Conservation (phyloP, 139 green algal genomes). For the Haematococcus lacustris region DNA sequence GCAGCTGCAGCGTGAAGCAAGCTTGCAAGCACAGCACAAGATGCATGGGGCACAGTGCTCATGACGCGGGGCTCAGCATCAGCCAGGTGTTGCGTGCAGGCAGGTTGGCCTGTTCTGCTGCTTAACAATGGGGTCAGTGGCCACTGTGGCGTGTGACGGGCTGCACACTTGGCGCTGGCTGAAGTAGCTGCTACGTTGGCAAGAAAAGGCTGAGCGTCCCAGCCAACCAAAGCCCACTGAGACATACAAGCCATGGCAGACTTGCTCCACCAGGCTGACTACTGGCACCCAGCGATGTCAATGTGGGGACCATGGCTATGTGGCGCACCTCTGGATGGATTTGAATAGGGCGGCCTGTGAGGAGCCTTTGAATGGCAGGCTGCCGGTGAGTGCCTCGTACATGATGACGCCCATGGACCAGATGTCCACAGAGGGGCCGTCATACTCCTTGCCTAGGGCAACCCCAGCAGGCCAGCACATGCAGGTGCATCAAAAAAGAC, state of each 20-base stretch:
- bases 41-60: background rate
- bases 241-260: background rate
- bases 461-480: background rate
- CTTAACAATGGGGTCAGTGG: background rate
- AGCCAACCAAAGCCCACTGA: too few relatives aligned
- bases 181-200: background rate
- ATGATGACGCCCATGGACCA: slow-evolving; percentile 62
- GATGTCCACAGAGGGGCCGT: slow-evolving; percentile 36
- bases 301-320: background rate
- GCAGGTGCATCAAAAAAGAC: background rate
- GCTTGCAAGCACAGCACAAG: background rate
- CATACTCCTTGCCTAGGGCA: slow-evolving; percentile 24
- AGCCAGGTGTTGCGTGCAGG: background rate
- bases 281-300: background rate
- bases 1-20: background rate
- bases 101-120: too few relatives aligned
- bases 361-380: slow-evolving; percentile 42
- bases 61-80: background rate
- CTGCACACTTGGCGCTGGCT: background rate
- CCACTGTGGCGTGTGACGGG: background rate
- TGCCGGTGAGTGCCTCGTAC: slow-evolving; percentile 48
- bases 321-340: slow-evolving; percentile 21
- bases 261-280: background rate
- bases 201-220: too few relatives aligned
- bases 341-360: slow-evolving; percentile 34